Evolutionary conservation across 2,329 filamentous ascomycete genomes (phyloP).

Genomic region (Rhytidhysteron rufulum): DNA sequence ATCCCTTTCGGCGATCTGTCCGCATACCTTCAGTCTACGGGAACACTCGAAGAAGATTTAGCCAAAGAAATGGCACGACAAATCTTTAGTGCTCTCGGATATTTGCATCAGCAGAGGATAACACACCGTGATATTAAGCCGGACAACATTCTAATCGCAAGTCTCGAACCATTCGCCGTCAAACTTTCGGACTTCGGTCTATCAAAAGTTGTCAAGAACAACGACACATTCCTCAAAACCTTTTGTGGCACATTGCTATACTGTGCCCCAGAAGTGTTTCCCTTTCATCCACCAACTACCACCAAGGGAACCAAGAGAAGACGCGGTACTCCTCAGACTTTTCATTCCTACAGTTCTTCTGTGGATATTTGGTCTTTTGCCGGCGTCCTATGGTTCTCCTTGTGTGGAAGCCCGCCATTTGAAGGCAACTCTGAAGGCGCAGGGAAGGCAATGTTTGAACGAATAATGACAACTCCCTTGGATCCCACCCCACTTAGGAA

Average conservation of each 20-base stretch:
- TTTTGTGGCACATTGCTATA: constrained; percentile 96
- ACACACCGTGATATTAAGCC: constrained; percentile 99
- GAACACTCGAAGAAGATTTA: constrained; percentile 62
- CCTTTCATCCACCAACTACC: constrained; percentile 67
- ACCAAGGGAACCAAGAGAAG: constrained; percentile 62
- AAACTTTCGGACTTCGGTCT: constrained; percentile 96
- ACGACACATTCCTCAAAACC: constrained; percentile 88
- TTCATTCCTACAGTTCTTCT: constrained; percentile 75
- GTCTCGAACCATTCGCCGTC: constrained; percentile 68
- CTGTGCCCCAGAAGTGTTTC: constrained; percentile 95
- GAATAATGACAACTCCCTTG: constrained; percentile 76
- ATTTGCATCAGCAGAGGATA: constrained; percentile 83
- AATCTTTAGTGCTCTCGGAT: constrained; percentile 76
- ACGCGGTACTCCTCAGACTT: constrained; percentile 44
- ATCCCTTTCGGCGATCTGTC: constrained; percentile 80
- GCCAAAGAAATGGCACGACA: constrained; percentile 71
- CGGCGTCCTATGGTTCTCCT: constrained; percentile 81
- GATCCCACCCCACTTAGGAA: constrained; percentile 62
- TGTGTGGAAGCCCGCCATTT: constrained; percentile 79
- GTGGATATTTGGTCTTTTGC: constrained; percentile 97
- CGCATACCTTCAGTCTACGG: constrained; percentile 60
- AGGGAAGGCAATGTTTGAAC: constrained; percentile 75
- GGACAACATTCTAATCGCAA: constrained; percentile 88
- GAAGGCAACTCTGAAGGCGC: constrained; percentile 71
- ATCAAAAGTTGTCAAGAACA: constrained; percentile 87